A percentile compares a stretch with the other conserved stretches of the same genome.
phyloP scores from a whole-genome alignment of 2,329 filamentous ascomycete species.

The Acephala macrosclerotiorum region DNA sequence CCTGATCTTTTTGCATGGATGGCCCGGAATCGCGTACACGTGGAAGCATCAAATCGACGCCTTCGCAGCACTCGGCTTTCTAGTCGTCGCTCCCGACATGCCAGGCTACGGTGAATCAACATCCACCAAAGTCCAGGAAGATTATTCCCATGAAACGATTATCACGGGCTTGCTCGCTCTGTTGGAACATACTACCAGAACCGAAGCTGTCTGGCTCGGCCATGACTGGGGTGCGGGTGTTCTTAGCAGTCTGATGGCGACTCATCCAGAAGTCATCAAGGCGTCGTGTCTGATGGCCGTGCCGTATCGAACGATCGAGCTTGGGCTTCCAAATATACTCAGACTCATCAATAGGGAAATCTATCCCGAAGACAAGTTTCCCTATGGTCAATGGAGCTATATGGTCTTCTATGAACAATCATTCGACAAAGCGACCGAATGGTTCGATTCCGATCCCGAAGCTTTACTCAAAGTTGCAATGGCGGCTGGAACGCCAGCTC shows the following conservation, averaged over 20 bases:
- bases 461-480: background rate
- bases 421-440: slow-evolving; percentile 2
- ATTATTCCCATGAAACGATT: background rate
- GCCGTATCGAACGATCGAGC: slow-evolving; percentile 15
- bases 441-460: slow-evolving; percentile 6
- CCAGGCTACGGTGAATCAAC: slow-evolving; percentile 4
- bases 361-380: slow-evolving; percentile 17
- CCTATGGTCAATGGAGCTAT: slow-evolving; percentile 16
- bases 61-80: background rate
- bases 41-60: slow-evolving; percentile 6
- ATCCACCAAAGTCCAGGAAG: background rate
- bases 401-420: slow-evolving; percentile 5
- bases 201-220: slow-evolving; percentile 4
- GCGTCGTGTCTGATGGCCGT: slow-evolving; percentile 8
- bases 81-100: slow-evolving; percentile 5
- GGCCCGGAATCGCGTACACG: slow-evolving; percentile 3
- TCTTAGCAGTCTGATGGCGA: slow-evolving; percentile 10
- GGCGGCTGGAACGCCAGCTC: background rate
- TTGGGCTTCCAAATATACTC: slow-evolving; percentile 5
- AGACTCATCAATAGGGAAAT: slow-evolving; percentile 10
- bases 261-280: slow-evolving; percentile 9
- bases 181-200: slow-evolving; percentile 1
- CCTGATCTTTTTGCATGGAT: slow-evolving; percentile 5
- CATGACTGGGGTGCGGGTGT: slow-evolving; percentile 7
- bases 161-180: background rate